Conservation (phyloP, 2,329 filamentous ascomycete genomes). For the Calonectria honghensis region DNA sequence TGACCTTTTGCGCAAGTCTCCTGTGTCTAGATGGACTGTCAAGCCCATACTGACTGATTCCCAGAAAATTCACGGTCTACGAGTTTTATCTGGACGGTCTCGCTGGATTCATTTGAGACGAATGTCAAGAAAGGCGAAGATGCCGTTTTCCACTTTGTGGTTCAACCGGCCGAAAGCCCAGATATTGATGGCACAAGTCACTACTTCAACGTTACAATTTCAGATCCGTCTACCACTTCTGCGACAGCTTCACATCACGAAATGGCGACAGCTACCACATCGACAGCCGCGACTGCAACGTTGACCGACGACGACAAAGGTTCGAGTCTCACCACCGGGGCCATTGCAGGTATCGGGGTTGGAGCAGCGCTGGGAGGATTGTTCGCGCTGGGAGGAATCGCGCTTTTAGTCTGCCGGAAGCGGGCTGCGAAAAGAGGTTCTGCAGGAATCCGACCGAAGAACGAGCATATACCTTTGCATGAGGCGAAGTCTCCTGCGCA, state of each 20-base stretch:
- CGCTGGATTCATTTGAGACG: slow-evolving; percentile 40
- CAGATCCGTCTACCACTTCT: slow-evolving; percentile 4
- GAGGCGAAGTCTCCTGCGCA: slow-evolving; percentile 8
- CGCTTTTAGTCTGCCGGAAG: slow-evolving; percentile 50
- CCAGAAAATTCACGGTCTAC: slow-evolving; percentile 49
- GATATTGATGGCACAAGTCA: slow-evolving; percentile 43
- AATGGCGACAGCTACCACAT: slow-evolving; percentile 20
- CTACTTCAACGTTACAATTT: slow-evolving; percentile 50
- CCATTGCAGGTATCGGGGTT: slow-evolving; percentile 53
- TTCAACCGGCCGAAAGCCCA: slow-evolving; percentile 41
- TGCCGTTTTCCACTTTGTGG: slow-evolving; percentile 47
- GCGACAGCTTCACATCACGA: slow-evolving; percentile 13
- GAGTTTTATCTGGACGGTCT: slow-evolving; percentile 49
- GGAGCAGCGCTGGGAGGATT: slow-evolving; percentile 50
- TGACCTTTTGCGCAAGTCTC: background rate
- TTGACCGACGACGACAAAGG: background rate
- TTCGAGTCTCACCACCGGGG: slow-evolving; percentile 46
- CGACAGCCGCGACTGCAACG: background rate
- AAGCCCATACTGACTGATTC: slow-evolving; percentile 10
- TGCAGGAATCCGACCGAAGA: slow-evolving; percentile 26
- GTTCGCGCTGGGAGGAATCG: slow-evolving; percentile 41
- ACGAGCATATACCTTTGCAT: background rate
- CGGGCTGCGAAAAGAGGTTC: slow-evolving; percentile 39
- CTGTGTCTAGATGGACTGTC: rapidly evolving
- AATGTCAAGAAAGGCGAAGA: slow-evolving; percentile 38